phyloP scores from a whole-genome alignment of 768 basidiomycete genomes.

The Antrodiella citrinella region DNA sequence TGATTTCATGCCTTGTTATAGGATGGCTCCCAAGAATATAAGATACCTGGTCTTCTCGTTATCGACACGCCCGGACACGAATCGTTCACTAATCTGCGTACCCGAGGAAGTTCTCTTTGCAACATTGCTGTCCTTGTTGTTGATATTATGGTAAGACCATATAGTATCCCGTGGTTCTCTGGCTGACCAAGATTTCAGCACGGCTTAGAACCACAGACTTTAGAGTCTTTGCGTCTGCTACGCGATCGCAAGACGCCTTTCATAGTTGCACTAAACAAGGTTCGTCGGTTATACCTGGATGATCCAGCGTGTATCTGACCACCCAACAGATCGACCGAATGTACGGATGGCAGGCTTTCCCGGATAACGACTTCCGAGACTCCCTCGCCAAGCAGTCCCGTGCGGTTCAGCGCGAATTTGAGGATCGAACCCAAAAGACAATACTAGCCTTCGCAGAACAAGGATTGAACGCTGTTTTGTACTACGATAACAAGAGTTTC shows the following conservation, averaged over 20 bases:
- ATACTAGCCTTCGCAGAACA: conserved; percentile 96
- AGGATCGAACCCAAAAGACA: conserved; percentile 77
- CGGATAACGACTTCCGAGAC: conserved; percentile 88
- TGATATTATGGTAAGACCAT: conserved; percentile 76
- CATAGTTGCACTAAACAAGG: conserved; percentile 98
- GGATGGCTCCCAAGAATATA: conserved; percentile 85
- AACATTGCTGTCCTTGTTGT: conserved; percentile 99
- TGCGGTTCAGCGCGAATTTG: conserved; percentile 84
- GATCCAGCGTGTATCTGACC: conserved; percentile 1
- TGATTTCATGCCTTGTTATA: too few species aligned
- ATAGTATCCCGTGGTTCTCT: background rate
- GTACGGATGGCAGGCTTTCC: conserved; percentile 89
- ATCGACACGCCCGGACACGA: conserved; percentile 99
- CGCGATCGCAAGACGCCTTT: conserved; percentile 94
- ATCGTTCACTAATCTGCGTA: conserved; percentile 94
- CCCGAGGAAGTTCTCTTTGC: conserved; percentile 92
- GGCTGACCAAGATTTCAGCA: conserved; percentile 64
- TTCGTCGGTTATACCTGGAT: conserved; percentile 16
- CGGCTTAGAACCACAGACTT: conserved; percentile 94
- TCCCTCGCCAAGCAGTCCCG: conserved; percentile 76
- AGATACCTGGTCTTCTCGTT: conserved; percentile 90
- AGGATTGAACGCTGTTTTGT: conserved; percentile 88
- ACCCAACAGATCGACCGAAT: conserved; percentile 83
- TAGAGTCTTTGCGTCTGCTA: conserved; percentile 90
- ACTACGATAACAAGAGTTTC: conserved; percentile 97